Percentiles rank a stretch among this genome's conserved stretches.
Conservation (phyloP, 116 monocot species). For the Trichopus zeylanicus region DNA sequence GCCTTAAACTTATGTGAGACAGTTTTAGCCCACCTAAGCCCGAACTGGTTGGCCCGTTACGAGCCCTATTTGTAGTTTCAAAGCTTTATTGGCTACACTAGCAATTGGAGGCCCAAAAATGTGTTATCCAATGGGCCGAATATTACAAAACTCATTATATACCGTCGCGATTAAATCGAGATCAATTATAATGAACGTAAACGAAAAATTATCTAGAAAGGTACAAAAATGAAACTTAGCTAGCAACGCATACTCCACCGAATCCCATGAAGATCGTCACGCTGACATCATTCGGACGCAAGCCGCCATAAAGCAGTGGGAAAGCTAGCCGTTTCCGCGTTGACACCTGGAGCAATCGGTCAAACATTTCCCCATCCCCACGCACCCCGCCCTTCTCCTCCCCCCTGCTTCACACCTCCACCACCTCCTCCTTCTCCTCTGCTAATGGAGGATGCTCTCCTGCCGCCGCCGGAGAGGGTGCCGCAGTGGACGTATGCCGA, state of each 20-base stretch:
- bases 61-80: too few relatives aligned
- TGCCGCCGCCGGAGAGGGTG: slow-evolving; percentile 12
- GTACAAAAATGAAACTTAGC: background rate
- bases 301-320: slow-evolving; percentile 26
- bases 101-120: too few relatives aligned
- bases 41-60: too few relatives aligned
- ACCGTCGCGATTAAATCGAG: background rate
- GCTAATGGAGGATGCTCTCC: background rate
- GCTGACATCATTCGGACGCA: slow-evolving; percentile 23
- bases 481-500: slow-evolving; percentile 74
- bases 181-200: background rate
- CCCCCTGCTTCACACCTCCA: slow-evolving; percentile 3
- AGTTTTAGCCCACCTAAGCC: too few relatives aligned
- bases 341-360: slow-evolving; percentile 20
- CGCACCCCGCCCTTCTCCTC: slow-evolving; percentile 7
- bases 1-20: too few relatives aligned
- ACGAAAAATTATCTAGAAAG: too few relatives aligned
- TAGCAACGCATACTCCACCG: background rate
- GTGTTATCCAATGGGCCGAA: too few relatives aligned
- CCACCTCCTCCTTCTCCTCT: slow-evolving; percentile 6
- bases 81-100: too few relatives aligned
- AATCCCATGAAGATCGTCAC: slow-evolving; percentile 8
- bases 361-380: background rate
- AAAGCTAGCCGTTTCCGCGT: slow-evolving; percentile 50
- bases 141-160: too few relatives aligned